These are phyloP conservation scores for Gypsophila paniculata DNA, from an alignment of 179 eudicot species.

Conservation along the genomic window DNA sequence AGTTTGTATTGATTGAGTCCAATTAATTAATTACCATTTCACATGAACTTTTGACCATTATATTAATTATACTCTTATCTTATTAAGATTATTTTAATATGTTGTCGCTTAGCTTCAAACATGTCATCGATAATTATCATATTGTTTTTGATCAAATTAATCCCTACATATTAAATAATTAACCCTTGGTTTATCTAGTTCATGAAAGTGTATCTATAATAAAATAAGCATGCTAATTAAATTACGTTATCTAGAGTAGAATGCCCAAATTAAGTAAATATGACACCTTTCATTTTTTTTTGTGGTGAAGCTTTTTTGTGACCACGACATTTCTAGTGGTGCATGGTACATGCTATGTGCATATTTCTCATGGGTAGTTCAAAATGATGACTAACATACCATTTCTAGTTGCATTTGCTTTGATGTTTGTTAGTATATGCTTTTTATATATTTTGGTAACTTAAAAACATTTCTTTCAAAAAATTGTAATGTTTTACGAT, in stretches of 20 bases:
- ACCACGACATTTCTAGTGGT: conserved; percentile 5
- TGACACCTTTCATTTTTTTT: background rate
- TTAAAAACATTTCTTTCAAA: no score
- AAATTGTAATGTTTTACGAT: no score
- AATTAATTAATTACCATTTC: no score
- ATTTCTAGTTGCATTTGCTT: background rate
- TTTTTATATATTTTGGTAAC: no score
- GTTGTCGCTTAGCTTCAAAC: background rate
- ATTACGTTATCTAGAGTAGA: conserved; percentile 6
- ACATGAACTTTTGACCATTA: no score
- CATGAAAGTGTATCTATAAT: background rate
- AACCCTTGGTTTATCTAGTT: background rate
- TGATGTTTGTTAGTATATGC: no score
- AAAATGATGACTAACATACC: conserved; percentile 18
- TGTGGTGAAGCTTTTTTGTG: background rate
- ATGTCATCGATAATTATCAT: no score
- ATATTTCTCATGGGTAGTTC: conserved; percentile 10
- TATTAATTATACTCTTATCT: no score
- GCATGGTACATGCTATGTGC: background rate
- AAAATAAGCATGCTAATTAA: background rate
- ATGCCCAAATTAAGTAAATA: conserved; percentile 1
- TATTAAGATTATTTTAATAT: no score
- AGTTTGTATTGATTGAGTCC: no score
- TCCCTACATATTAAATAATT: background rate
- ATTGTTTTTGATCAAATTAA: background rate